A percentile compares a stretch with the other conserved stretches of the same genome.
phyloP scores from a whole-genome alignment of 2,329 filamentous ascomycete genomes.

The Juglanconis oblonga region DNA sequence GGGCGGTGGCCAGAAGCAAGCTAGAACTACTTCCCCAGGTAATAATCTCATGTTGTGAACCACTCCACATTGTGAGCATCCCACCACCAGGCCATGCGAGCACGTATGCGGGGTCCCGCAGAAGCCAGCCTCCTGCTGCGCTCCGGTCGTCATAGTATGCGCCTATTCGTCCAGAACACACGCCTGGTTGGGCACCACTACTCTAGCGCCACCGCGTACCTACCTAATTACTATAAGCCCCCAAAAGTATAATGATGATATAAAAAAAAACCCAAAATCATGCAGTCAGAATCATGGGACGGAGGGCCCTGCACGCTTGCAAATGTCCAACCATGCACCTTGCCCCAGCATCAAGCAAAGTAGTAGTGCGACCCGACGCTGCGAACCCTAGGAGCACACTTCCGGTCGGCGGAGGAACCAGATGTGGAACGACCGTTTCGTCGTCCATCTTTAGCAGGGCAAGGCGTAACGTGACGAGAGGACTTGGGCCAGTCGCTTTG shows the following conservation, averaged over 20 bases:
- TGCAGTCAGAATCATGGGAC: background rate
- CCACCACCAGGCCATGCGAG: background rate
- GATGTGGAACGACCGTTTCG: too few species aligned
- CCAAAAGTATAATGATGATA: background rate
- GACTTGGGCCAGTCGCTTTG: too few species aligned
- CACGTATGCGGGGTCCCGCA: background rate
- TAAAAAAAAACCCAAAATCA: too few species aligned
- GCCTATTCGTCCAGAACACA: background rate
- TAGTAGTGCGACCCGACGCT: background rate
- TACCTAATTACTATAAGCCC: background rate
- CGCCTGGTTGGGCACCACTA: conserved; percentile 5
- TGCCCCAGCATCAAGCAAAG: background rate
- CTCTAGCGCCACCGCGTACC: background rate
- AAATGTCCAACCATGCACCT: background rate
- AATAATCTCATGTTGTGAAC: background rate
- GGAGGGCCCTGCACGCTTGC: background rate
- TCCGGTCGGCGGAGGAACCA: background rate
- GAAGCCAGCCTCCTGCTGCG: background rate
- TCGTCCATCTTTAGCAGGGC: too few species aligned
- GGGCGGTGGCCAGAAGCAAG: background rate
- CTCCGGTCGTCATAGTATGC: background rate
- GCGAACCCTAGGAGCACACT: background rate
- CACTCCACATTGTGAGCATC: background rate
- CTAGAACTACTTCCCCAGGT: background rate
- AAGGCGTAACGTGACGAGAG: too few species aligned